Percentiles rank a stretch among this genome's conserved stretches.
Evolutionary conservation across 371 early-diverging fungal genomes (phyloP).

Genomic region (Mycotypha africana): DNA sequence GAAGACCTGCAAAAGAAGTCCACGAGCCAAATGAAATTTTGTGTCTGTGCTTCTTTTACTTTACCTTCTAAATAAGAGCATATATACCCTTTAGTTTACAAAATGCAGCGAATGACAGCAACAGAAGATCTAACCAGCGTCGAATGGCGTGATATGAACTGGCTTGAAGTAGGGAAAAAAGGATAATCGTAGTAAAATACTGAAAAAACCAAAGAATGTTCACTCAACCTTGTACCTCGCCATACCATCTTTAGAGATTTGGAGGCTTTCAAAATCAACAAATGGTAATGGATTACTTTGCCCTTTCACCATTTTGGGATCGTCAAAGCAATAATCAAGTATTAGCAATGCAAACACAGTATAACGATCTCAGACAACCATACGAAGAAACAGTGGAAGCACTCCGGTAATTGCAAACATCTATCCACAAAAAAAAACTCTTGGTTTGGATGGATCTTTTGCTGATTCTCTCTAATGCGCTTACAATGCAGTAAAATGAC

Average conservation of each 20-base stretch:
- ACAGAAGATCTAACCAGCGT: slow-evolving; percentile 43
- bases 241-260: slow-evolving; percentile 32
- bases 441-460: too few species aligned
- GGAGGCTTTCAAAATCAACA: slow-evolving; percentile 70
- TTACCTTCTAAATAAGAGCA: too few species aligned
- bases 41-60: too few species aligned
- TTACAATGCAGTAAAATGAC: slow-evolving; percentile 76
- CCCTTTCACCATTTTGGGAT: slow-evolving; percentile 96
- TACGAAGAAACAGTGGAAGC: slow-evolving; percentile 52
- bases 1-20: too few species aligned
- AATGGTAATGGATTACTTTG: slow-evolving; percentile 94
- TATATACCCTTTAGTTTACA: too few species aligned
- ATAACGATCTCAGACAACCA: slow-evolving; percentile 72
- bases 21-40: too few species aligned
- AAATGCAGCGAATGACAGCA: slow-evolving; percentile 21
- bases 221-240: too few species aligned
- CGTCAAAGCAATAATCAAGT: slow-evolving; percentile 92
- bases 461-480: too few species aligned
- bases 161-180: slow-evolving; percentile 32
- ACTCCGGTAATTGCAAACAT: slow-evolving; percentile 60
- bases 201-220: background rate
- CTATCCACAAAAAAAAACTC: too few species aligned
- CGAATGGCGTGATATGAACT: slow-evolving; percentile 46
- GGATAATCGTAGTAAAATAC: background rate
- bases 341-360: slow-evolving; percentile 96